Base-by-base conservation (phyloP, 805 yeast species). In the Metschnikowia corniflorae region DNA sequence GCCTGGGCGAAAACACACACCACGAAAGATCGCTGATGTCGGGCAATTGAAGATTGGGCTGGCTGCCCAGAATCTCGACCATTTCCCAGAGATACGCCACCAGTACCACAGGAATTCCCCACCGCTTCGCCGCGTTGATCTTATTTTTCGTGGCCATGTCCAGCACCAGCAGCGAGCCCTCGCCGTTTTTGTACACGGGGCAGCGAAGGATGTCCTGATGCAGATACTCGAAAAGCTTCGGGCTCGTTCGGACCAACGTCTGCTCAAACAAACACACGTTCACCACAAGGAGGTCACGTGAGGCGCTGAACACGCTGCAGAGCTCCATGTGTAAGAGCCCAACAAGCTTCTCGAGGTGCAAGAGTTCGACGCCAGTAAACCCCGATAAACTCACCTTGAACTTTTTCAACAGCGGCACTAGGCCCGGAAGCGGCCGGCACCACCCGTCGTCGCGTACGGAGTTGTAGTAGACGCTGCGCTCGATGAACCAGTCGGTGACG, bases 401-500 rank as follows among this genome's bases (percentile, higher is more conserved):
- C 27, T 48, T 47, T 15, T 37, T 48, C 4, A 37, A 43, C 39
- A 59, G 52, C 31, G 51, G 53, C 10, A 53, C 47, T 8, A 62
- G 42, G 5, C 70, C 67, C 38, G 29, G 58, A 33, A 74, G 63
- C 2, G 85, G 86, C 35, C 53, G 52, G 3, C 82, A 73, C 95
- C 95, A 86, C 12, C 63, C 55, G 52, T 82, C 95, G 22, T 57
- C 49, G 12, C 62, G 57, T 6, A 75, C 47, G 29, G 59, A 54
- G 29, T 73, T 70, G 47, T 78, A 78, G 58, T 72, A 80, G 16
- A 86, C 64, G 16, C 84, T 75, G 40, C 95, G 63, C 57, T 86
- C 96, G 9, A 87, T 60, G 46, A 81, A 80, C 84, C 91, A 86
- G 56, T 87, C 95, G 0, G 95, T 86, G 2, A 78, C 74, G 0